Base-by-base conservation (phyloP, 2,329 filamentous ascomycete genomes). In the Trichoderma atroviride region DNA sequence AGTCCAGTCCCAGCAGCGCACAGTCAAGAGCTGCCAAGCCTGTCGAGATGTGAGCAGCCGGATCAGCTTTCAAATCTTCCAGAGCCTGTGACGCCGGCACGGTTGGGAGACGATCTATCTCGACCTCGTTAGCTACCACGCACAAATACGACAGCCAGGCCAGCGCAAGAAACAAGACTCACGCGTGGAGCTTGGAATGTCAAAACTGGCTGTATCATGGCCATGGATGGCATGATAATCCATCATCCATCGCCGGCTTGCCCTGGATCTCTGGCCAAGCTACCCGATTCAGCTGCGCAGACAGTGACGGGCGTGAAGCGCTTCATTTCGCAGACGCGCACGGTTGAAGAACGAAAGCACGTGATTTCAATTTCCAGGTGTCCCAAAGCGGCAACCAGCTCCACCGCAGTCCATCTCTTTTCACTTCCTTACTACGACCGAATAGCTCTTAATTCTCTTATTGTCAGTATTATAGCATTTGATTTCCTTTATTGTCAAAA, bases 71-170 rank as follows among this genome's bases (percentile, higher is more conserved):
- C 56, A 92, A 80, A 29, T 87, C 84, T 70, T 90, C 84, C 56
- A 94, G 82, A 9, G 89, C 91, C 75, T 93, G 86, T 1, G 91
- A 91, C 35, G 92, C 92, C 22, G 91, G 92, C 60, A 94, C 85
- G 1, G 92, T 93, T 43, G 92, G 90, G 65, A 95, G 83, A 63
- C 92, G 88, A 81, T 94, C 92, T 94, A 81, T 94, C 91, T 94
- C 74, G 10, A 22, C 31, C 33, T 7, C 35, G 57, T 27, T 31
- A 33, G 37, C 70, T 57, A 69, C 66, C 33, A 47, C 53, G 70
- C 31, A 50, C 53, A n/a, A 31, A 47, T 47, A 31, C 14, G n/a
- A n/a, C n/a, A n/a, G 65, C 40, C 37, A 31, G 69, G 63, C 31
- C 16, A 58, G 14, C 47, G 47, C 56, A n/a, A 4, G 73, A 73